These are phyloP conservation scores for Malania oleifera DNA, from an alignment of 164 flowering plant genomes.

Conservation along the genomic window DNA sequence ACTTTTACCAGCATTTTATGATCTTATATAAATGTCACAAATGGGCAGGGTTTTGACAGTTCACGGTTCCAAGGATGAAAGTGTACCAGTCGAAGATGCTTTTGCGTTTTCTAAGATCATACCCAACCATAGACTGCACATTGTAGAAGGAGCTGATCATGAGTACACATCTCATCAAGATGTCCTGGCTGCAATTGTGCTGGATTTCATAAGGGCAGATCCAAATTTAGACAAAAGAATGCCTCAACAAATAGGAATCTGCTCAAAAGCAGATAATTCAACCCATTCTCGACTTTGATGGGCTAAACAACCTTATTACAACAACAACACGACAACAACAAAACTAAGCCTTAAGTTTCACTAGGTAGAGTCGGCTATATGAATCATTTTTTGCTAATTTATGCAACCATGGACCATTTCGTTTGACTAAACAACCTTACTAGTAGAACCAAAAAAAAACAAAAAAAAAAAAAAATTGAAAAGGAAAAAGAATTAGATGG, in stretches of 20 bases:
- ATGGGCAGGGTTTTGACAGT: constrained; percentile 58
- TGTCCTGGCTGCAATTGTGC: constrained; percentile 37
- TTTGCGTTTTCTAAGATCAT: constrained; percentile 47
- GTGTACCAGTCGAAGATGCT: constrained; percentile 52
- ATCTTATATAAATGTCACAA: no score
- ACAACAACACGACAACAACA: no score
- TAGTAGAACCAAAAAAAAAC: no score
- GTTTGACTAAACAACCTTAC: no score
- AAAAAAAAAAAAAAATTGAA: no score
- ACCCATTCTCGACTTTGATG: constrained; percentile 17
- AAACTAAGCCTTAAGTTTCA: no score
- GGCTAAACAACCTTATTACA: no score
- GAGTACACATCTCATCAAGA: constrained; percentile 47
- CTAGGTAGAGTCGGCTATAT: no score
- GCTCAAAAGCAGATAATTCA: background rate
- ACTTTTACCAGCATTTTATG: no score
- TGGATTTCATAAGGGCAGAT: constrained; percentile 33
- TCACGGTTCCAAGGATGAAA: constrained; percentile 58
- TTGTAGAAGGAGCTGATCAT: constrained; percentile 64
- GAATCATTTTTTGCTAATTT: no score
- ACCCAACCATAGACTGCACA: constrained; percentile 45
- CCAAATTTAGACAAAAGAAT: constrained; percentile 2
- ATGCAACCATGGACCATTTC: no score
- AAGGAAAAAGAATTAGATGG: no score
- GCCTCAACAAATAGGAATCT: background rate